These are phyloP conservation scores for Penicillium angulare DNA, from an alignment of 495 filamentous ascomycete genomes.

Conservation along the genomic window DNA sequence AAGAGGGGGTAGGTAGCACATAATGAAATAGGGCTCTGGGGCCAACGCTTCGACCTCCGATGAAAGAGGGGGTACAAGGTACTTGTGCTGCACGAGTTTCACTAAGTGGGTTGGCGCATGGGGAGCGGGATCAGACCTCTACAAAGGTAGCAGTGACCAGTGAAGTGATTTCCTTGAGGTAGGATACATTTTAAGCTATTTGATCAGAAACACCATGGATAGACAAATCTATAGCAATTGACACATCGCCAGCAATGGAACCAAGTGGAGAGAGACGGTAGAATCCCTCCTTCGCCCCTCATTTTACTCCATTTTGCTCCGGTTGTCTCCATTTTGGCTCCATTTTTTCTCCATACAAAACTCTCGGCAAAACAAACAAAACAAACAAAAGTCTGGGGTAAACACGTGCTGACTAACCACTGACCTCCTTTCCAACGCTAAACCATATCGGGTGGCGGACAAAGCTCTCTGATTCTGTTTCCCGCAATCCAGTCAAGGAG, in stretches of 20 bases:
- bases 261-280: too few relatives aligned
- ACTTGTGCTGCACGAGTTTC: constrained; percentile 6
- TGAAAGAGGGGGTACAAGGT: constrained; percentile 8
- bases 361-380: background rate
- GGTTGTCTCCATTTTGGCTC: constrained; percentile 5
- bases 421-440: constrained; percentile 3
- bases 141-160: constrained; percentile 7
- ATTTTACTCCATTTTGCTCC: background rate
- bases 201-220: too few relatives aligned
- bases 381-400: constrained; percentile 16
- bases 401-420: constrained; percentile 17
- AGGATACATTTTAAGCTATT: too few relatives aligned
- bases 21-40: constrained; percentile 13
- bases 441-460: constrained; percentile 14
- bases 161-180: too few relatives aligned
- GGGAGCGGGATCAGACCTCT: constrained; percentile 4
- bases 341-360: background rate
- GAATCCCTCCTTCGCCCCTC: too few relatives aligned
- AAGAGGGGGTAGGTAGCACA: background rate
- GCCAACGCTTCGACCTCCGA: constrained; percentile 19
- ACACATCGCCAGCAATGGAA: too few relatives aligned
- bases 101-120: background rate
- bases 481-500: background rate
- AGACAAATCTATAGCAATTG: too few relatives aligned
- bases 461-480: constrained; percentile 10